Percentiles rank a stretch among this genome's conserved stretches.
Conservation (phyloP, 192 early-diverging fungal species). For the Chytriomyces sp. region DNA sequence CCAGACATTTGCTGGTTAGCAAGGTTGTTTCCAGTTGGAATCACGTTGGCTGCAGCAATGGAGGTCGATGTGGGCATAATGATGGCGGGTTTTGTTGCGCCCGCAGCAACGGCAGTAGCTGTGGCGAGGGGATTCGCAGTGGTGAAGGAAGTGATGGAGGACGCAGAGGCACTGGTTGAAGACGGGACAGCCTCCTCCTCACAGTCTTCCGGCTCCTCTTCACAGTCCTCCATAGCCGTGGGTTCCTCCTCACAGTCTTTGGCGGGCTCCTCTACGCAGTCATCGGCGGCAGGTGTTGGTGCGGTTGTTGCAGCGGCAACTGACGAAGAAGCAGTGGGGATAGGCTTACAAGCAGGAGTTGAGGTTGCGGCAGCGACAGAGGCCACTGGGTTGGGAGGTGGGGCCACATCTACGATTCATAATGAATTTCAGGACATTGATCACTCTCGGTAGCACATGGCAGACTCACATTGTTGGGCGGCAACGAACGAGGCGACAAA, state of each 20-base stretch:
- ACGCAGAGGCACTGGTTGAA: background rate
- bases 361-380: background rate
- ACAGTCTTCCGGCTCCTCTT: background rate
- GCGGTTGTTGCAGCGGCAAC: background rate
- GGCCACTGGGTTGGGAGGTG: background rate
- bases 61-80: background rate
- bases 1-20: background rate
- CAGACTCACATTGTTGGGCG: background rate
- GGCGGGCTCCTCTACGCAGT: background rate
- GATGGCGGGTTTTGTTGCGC: background rate
- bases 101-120: background rate
- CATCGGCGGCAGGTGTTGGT: background rate
- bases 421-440: background rate
- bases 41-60: background rate
- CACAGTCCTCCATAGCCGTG: too few species aligned
- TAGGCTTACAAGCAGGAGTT: background rate
- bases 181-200: background rate
- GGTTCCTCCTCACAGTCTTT: constrained; percentile 9
- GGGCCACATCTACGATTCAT: background rate
- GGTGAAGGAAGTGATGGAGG: too few species aligned
- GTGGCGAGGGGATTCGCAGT: background rate
- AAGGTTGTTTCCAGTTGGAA: background rate
- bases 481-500: background rate
- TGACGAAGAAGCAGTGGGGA: background rate
- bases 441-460: background rate